phyloP scores from a whole-genome alignment of 148 eudicot species.

The Rhododendron williamsianum region DNA sequence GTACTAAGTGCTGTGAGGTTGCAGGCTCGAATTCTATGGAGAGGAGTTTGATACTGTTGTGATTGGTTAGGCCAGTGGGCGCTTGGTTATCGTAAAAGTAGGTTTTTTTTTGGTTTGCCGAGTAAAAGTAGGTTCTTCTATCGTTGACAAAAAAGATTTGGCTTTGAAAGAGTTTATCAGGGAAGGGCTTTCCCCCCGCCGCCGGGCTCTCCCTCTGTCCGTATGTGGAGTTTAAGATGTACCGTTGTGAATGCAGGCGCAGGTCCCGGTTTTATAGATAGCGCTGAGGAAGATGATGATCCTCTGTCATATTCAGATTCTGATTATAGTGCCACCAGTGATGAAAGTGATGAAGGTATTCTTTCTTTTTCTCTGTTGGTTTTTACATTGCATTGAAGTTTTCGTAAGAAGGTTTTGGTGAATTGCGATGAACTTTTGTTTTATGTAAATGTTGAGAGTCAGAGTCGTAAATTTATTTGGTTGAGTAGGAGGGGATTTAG shows the following conservation, averaged over 20 bases:
- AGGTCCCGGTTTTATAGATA: not conserved
- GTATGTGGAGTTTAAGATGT: not conserved
- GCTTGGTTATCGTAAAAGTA: not conserved
- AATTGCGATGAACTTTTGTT: not conserved
- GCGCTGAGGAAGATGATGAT: conserved; percentile 12
- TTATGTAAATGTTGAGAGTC: not conserved
- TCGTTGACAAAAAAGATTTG: not conserved
- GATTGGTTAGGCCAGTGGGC: not conserved
- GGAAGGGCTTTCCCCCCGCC: not conserved
- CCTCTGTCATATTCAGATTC: conserved; percentile 3
- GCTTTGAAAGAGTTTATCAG: not conserved
- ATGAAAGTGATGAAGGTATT: conserved; percentile 10
- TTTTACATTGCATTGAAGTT: not conserved
- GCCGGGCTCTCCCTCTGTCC: not conserved
- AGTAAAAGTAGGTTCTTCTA: not conserved
- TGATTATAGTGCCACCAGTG: conserved; percentile 3
- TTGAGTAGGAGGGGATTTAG: not conserved
- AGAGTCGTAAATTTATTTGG: not conserved
- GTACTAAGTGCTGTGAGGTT: not conserved
- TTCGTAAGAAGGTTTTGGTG: not conserved
- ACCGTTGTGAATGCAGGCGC: conserved; percentile 9
- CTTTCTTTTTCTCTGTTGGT: not conserved
- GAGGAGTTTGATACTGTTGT: not conserved
- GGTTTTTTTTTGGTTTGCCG: not conserved
- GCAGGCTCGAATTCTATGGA: not conserved